These are phyloP conservation scores for Microsporum ferrugineum DNA, from an alignment of 2,329 filamentous ascomycete species.

Conservation along the genomic window DNA sequence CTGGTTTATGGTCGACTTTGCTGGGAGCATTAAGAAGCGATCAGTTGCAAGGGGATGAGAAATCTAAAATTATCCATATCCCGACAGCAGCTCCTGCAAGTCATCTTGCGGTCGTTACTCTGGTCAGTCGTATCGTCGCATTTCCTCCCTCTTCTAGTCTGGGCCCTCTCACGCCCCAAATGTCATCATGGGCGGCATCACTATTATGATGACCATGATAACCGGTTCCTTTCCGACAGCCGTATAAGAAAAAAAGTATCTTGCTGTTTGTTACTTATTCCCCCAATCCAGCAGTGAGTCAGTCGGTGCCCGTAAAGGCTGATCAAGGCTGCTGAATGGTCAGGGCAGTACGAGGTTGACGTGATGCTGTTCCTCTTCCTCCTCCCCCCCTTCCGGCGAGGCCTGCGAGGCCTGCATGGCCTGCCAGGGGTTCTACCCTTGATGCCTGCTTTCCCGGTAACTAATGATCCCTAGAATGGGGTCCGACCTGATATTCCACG, in stretches of 20 bases:
- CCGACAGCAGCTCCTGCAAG: not conserved
- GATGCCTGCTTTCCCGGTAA: not conserved
- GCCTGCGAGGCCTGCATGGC: not conserved
- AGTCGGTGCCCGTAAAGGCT: not conserved
- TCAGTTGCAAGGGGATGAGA: not conserved
- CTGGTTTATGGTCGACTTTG: not conserved
- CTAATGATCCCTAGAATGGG: no score
- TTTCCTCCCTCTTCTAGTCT: not conserved
- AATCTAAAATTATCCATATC: constrained; percentile 1
- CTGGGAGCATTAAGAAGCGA: not conserved
- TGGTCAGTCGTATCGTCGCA: not conserved
- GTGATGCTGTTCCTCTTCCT: not conserved
- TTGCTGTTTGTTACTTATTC: not conserved
- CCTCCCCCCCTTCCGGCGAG: not conserved
- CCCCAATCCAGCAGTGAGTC: not conserved
- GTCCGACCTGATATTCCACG: not conserved
- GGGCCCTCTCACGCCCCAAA: not conserved
- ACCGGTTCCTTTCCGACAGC: not conserved
- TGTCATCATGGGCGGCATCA: not conserved
- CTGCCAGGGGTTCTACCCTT: not conserved
- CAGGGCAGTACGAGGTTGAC: not conserved
- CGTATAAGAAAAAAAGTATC: not conserved
- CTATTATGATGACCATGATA: not conserved
- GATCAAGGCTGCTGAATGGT: not conserved
- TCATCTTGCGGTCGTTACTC: not conserved